Conservation (phyloP, 768 basidiomycete genomes). For the Heimioporus sp. region DNA sequence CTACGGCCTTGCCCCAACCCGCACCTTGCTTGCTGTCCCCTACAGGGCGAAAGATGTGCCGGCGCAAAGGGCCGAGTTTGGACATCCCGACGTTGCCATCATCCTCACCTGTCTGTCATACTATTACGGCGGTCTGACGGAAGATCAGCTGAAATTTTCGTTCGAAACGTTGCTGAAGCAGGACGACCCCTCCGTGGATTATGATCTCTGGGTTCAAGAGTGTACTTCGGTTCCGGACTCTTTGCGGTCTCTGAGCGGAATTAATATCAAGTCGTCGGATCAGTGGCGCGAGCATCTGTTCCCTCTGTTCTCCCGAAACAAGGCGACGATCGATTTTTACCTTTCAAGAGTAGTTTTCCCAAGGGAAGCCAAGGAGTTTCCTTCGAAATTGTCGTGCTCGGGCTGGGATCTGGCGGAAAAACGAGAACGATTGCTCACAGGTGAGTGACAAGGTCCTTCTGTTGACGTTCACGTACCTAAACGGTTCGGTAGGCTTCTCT, state of each 20-base stretch:
- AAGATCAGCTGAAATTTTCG: constrained; percentile 13
- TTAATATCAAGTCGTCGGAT: constrained; percentile 25
- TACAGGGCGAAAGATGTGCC: constrained; percentile 30
- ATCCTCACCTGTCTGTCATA: constrained; percentile 16
- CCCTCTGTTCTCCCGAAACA: constrained; percentile 17
- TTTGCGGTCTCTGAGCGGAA: constrained; percentile 13
- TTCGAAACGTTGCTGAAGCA: constrained; percentile 18
- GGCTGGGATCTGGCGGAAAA: constrained; percentile 29
- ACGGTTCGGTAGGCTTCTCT: constrained; percentile 15
- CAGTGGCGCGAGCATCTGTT: constrained; percentile 12
- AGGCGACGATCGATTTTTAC: constrained; percentile 26
- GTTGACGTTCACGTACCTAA: not conserved
- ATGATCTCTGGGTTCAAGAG: constrained; percentile 20
- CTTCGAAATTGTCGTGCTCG: constrained; percentile 19
- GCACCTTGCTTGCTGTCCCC: constrained; percentile 26
- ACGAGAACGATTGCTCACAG: constrained; percentile 19
- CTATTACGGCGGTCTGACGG: constrained; percentile 25
- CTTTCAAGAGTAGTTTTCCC: constrained; percentile 26
- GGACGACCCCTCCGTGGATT: constrained; percentile 20
- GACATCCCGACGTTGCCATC: constrained; percentile 26
- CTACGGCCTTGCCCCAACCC: constrained; percentile 14
- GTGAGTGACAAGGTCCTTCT: not conserved
- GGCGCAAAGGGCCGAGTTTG: constrained; percentile 24
- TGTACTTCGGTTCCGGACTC: constrained; percentile 14
- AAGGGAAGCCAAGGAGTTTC: constrained; percentile 22